phyloP scores from a whole-genome alignment of 805 yeast genomes.

The Monosporozyma servazzii region DNA sequence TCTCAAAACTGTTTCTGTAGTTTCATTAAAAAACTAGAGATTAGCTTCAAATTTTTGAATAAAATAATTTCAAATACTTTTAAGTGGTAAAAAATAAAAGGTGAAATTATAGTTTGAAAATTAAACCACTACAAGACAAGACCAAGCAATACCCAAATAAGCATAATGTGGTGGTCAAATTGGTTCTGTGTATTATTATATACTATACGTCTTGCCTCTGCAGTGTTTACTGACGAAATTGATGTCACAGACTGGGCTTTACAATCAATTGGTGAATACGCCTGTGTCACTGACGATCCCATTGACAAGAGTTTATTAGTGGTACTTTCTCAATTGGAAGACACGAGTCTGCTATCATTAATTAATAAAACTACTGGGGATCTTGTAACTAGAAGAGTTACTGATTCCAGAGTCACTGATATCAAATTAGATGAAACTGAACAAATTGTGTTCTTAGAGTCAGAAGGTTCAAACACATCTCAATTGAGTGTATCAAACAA shows the following conservation, averaged over 20 bases:
- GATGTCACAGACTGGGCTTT: conserved; percentile 48
- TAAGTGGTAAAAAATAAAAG: neutral
- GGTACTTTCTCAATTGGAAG: conserved; percentile 21
- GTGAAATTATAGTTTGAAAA: neutral
- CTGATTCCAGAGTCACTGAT: conserved; percentile 7
- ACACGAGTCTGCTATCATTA: conserved; percentile 26
- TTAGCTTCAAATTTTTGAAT: neutral
- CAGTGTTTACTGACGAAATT: conserved; percentile 43
- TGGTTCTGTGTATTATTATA: neutral
- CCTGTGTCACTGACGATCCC: conserved; percentile 14
- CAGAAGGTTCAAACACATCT: neutral
- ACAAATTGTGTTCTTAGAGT: conserved; percentile 11
- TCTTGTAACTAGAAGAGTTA: conserved; percentile 27
- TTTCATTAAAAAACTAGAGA: no score
- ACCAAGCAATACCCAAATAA: neutral
- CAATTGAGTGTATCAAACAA: neutral
- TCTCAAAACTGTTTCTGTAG: no score
- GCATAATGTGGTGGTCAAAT: neutral
- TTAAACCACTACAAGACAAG: neutral
- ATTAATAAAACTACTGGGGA: conserved; percentile 30
- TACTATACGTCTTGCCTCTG: conserved; percentile 12
- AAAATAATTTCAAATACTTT: neutral
- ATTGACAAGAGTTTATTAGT: conserved; percentile 13
- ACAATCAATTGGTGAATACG: conserved; percentile 36
- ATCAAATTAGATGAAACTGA: conserved; percentile 1